phyloP scores from a whole-genome alignment of 2,329 filamentous ascomycete genomes.

The Zymoseptoria brevis region DNA sequence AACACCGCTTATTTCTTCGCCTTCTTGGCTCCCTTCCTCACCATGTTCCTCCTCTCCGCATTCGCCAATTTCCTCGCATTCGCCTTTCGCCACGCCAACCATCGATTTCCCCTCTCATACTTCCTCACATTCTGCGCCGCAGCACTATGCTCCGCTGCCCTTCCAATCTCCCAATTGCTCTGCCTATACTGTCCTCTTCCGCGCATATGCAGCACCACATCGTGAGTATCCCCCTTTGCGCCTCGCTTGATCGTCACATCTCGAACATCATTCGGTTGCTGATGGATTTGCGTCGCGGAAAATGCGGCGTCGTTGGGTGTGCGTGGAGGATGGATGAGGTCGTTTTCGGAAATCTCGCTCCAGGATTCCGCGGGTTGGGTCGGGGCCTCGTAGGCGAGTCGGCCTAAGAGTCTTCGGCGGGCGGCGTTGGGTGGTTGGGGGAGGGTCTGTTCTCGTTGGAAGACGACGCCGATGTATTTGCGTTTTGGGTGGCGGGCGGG shows the following conservation, averaged over 20 bases:
- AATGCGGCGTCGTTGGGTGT: constrained; percentile 10
- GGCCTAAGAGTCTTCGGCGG: constrained; percentile 66
- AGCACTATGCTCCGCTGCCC: constrained; percentile 48
- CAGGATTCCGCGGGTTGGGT: constrained; percentile 5
- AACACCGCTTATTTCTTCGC: constrained; percentile 10
- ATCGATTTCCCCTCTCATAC: constrained; percentile 53
- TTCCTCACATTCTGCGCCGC: constrained; percentile 48
- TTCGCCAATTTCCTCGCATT: constrained; percentile 42
- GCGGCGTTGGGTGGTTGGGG: constrained; percentile 68
- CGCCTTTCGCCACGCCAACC: constrained; percentile 57
- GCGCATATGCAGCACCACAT: constrained; percentile 36
- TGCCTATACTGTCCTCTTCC: constrained; percentile 56
- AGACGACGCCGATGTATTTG: constrained; percentile 90
- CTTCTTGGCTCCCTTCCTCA: constrained; percentile 33
- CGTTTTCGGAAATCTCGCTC: constrained; percentile 4
- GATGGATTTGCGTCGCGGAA: constrained; percentile 14
- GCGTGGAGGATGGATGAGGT: constrained; percentile 12
- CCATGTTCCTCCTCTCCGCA: constrained; percentile 48
- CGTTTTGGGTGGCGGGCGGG: constrained; percentile 72
- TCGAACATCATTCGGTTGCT: constrained; percentile 16
- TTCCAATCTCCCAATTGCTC: constrained; percentile 61
- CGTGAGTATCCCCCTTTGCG: constrained; percentile 28
- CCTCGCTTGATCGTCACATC: constrained; percentile 20
- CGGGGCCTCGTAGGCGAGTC: constrained; percentile 46
- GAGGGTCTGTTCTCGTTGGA: constrained; percentile 71